Base-by-base conservation (phyloP, 2,329 filamentous ascomycete genomes). In the Graphium sp. region DNA sequence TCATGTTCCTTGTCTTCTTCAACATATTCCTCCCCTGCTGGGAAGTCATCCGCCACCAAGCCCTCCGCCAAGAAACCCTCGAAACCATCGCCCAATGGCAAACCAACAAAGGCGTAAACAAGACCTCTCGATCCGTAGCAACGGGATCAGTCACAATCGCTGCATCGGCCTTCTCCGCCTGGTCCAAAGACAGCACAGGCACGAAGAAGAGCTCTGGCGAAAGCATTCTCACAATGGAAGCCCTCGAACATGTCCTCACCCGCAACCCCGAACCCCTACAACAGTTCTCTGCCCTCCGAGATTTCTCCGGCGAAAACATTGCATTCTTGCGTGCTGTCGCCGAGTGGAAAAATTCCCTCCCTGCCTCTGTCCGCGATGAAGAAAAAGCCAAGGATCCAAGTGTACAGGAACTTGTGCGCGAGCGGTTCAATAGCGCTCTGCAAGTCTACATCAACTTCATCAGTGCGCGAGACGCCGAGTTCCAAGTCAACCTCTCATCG, bases 301-400 rank as follows among this genome's bases (percentile, higher is more conserved):
- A 79, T 38, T 78, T 79, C 41, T 77, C 73, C 0, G 74, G 72
- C 10, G 74, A 80, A 44, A 80, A 80, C 41, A 72, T 79, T 37
- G 63, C 72, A 26, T 79, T 79, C 44, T 48, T 79, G 5, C 65
- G 60, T 7, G 53, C 57, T 22, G 61, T 76, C 7, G 52, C 58
- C 3, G 56, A 61, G 32, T 77, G 68, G 66, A 71, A 66, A 42
- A 39, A 42, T 4, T 47, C 45, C 2, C 44, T 50, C 25, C 46
- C 50, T 0, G 22, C 23, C 2, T 21, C 37, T 2, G n/a, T 28
- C 4, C 10, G 17, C 7, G 5, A 19, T 3, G 26, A 28, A 17
- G 7, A 9, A 9, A 39, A 36, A 21, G 33, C 32, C 26, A 36
- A 37, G 18, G 39, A 43, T 5, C 31, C 32, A 6, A 31, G 36